phyloP scores from a whole-genome alignment of 148 eudicot species.

The Hydrangea macrophylla region DNA sequence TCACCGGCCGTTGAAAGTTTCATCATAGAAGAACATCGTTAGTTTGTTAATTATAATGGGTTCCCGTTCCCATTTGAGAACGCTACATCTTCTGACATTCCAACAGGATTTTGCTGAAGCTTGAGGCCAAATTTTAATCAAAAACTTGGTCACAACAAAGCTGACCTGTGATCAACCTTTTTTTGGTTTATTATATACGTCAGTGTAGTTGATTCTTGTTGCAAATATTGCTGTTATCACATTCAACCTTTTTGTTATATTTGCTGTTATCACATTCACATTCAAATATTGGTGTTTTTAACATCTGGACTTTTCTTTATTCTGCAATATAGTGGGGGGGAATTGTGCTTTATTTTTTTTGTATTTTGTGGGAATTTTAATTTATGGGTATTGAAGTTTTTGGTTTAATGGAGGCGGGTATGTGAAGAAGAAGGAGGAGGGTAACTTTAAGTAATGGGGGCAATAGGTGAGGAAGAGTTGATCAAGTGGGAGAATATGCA shows the following conservation, averaged over 20 bases:
- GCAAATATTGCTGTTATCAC: conserved; percentile 35
- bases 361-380: conserved; percentile 13
- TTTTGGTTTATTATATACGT: conserved; percentile 16
- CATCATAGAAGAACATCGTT: conserved; percentile 19
- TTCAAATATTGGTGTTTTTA: too few relatives aligned
- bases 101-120: conserved; percentile 31
- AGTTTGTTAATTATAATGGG: conserved; percentile 49
- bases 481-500: conserved; percentile 49
- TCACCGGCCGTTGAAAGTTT: conserved; percentile 14
- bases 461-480: conserved; percentile 59
- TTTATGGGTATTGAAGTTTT: conserved; percentile 16
- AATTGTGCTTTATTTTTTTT: conserved; percentile 23
- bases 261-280: conserved; percentile 8
- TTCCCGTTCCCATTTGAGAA: conserved; percentile 27
- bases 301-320: conserved; percentile 22
- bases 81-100: conserved; percentile 18
- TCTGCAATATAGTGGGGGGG: conserved; percentile 13
- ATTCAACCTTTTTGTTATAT: conserved; percentile 29
- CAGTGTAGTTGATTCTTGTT: conserved; percentile 21
- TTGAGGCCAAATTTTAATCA: conserved; percentile 50
- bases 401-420: conserved; percentile 17
- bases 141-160: conserved; percentile 54
- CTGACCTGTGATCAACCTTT: conserved; percentile 42
- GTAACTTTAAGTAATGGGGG: conserved; percentile 58
- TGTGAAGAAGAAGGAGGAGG: conserved; percentile 9